Percentiles rank a stretch among this genome's conserved stretches.
Conservation (phyloP, 2,329 filamentous ascomycete species). For the Cercospora beticola region DNA sequence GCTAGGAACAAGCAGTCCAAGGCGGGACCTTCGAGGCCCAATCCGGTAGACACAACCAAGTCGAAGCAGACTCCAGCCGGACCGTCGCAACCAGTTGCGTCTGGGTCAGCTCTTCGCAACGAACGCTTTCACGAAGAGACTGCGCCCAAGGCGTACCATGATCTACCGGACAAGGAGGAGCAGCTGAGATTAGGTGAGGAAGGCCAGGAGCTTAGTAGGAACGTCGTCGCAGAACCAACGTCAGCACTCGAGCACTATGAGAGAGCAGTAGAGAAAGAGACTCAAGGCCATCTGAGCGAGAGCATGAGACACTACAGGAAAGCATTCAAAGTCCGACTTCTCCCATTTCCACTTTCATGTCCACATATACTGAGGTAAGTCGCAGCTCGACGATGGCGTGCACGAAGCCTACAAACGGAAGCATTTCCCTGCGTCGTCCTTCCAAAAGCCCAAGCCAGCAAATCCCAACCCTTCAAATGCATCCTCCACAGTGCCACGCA, state of each 20-base stretch:
- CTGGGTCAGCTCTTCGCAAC: conserved; percentile 35
- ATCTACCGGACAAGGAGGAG: conserved; percentile 49
- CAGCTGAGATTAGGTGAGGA: conserved; percentile 42
- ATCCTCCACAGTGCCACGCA: conserved; percentile 52
- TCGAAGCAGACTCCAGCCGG: not conserved
- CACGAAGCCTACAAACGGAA: conserved; percentile 88
- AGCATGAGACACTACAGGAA: conserved; percentile 85
- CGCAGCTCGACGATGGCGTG: conserved; percentile 76
- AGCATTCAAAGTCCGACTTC: conserved; percentile 70
- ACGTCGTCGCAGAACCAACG: conserved; percentile 53
- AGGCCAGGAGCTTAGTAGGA: conserved; percentile 43
- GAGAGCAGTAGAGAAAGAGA: conserved; percentile 83
- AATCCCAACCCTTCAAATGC: conserved; percentile 45
- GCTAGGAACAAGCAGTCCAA: conserved; percentile 45
- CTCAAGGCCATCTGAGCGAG: conserved; percentile 80
- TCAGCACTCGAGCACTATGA: conserved; percentile 93
- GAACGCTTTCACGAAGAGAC: conserved; percentile 41
- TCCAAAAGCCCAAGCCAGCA: conserved; percentile 50
- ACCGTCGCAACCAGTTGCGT: conserved; percentile 16
- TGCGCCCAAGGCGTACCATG: conserved; percentile 45
- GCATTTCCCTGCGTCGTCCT: conserved; percentile 70
- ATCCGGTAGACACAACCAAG: conserved; percentile 9
- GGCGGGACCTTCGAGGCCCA: conserved; percentile 1
- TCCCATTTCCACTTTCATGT: not conserved
- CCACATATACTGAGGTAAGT: conserved; percentile 35